Conservation (phyloP, 805 yeast genomes). For the Spathaspora hagerdaliae region DNA sequence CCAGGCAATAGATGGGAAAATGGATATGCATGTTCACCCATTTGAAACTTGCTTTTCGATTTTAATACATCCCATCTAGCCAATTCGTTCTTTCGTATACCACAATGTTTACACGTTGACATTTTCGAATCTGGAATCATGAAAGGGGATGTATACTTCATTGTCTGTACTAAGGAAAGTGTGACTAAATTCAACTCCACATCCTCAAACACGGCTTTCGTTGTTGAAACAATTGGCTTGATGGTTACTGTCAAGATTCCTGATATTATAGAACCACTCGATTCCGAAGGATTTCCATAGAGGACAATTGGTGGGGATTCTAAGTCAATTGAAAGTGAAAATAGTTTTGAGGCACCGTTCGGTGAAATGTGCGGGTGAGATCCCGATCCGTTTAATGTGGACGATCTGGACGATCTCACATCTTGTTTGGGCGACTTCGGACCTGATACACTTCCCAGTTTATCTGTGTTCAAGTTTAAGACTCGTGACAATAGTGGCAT, state of each 20-base stretch:
- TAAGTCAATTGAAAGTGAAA: slow-evolving; percentile 50
- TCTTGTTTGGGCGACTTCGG: too few relatives aligned
- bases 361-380: not conserved
- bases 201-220: slow-evolving; percentile 24
- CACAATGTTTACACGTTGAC: slow-evolving; percentile 57
- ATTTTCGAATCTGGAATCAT: slow-evolving; percentile 47
- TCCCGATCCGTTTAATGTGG: not conserved
- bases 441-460: too few relatives aligned
- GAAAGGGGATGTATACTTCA: slow-evolving; percentile 65
- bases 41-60: slow-evolving; percentile 51
- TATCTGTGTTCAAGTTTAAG: not conserved
- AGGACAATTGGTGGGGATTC: slow-evolving; percentile 91
- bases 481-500: not conserved
- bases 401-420: too few relatives aligned
- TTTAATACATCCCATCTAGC: slow-evolving; percentile 87
- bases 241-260: slow-evolving; percentile 51
- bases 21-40: slow-evolving; percentile 83
- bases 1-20: slow-evolving; percentile 90
- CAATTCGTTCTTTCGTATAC: slow-evolving; percentile 50
- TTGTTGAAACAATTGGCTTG: not conserved
- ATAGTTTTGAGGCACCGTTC: not conserved
- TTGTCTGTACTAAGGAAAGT: slow-evolving; percentile 67
- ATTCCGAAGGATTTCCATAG: slow-evolving; percentile 73
- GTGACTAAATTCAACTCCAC: slow-evolving; percentile 55
- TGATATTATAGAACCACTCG: slow-evolving; percentile 80